Base-by-base conservation (phyloP, 345 rosid genomes). In the Streptanthus diversifolius region DNA sequence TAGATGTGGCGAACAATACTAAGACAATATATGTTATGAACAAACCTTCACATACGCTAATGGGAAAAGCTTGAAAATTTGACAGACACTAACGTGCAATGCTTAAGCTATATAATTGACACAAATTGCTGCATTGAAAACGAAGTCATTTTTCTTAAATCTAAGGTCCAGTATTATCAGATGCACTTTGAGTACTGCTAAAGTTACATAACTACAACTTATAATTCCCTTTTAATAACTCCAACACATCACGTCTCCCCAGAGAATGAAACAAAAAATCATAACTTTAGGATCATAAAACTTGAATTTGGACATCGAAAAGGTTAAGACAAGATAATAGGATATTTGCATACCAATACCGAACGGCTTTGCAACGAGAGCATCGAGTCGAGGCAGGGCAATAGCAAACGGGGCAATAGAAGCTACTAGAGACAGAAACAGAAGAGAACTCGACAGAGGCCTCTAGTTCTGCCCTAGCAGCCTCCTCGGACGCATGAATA, bases 391-490 rank as follows among this genome's bases (percentile, higher is more conserved):
- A 85, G 33, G 98, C 93, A 36, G 84, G 86, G 78, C 55, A 75
- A 74, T 65, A 90, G 65, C 99, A 95, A 71, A 90, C 92, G 9
- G 84, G 91, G 36, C 99, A 95, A 25, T 83, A 83, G 73, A 84
- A 85, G 60, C 63, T 75, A 49, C 40, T 45, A 66, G 81, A 25
- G 40, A 77, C 69, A 4, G 88, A 19, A 72, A 68, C 77, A 30
- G 84, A 29, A 37, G 70, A 72, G 81, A 83, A 80, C 17, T 74
- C 78, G 5, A 56, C 13, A 4, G 91, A 82, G 39, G 91, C 92
- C 79, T 92, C 99, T 1, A 63, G 80, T 81, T 95, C 99, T 5
- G 90, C 98, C 81, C 92, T 84, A 21, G 89, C 89, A 25, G 88
- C 87, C 63, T 95, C 99, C 68, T 90, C 88, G 14, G 98, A 77